Evolutionary conservation across 1,284 basidiomycete genomes (phyloP).

Genomic region (Ustilago loliicola): DNA sequence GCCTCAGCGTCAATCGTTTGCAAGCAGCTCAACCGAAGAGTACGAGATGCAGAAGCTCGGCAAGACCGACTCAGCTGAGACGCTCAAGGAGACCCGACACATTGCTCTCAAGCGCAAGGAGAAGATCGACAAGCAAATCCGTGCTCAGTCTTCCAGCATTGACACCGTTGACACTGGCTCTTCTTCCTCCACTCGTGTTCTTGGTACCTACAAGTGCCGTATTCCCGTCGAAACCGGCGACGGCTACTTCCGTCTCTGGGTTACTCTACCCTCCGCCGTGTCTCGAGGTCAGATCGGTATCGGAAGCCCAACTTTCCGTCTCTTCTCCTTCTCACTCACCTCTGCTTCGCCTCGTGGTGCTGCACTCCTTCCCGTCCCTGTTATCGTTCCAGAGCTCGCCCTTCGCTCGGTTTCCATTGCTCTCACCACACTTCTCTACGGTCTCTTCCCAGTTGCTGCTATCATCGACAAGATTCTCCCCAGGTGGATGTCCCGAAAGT

Average conservation of each 20-base stretch:
- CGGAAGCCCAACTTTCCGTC: conserved; percentile 54
- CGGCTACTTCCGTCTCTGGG: conserved; percentile 59
- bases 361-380: conserved; percentile 54
- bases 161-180: conserved; percentile 28
- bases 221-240: conserved; percentile 57
- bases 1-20: conserved; percentile 12
- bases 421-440: conserved; percentile 51
- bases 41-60: conserved; percentile 47
- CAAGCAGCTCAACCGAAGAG: conserved; percentile 17
- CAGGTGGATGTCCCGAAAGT: conserved; percentile 36
- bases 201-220: conserved; percentile 53
- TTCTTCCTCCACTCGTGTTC: conserved; percentile 28
- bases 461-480: conserved; percentile 60
- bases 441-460: conserved; percentile 58
- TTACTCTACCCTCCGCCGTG: conserved; percentile 41
- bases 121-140: conserved; percentile 53
- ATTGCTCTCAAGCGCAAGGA: conserved; percentile 38
- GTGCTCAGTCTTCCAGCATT: conserved; percentile 27
- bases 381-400: conserved; percentile 56
- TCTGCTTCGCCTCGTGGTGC: conserved; percentile 59
- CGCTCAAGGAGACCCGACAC: conserved; percentile 29
- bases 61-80: conserved; percentile 8
- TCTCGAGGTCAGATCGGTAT: conserved; percentile 22
- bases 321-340: conserved; percentile 58
- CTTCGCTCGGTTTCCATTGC: conserved; percentile 51